Percentiles rank a stretch among this genome's conserved stretches.
These are phyloP conservation scores for Phyllachora maydis DNA, from an alignment of 2,329 filamentous ascomycete species.

Conservation along the genomic window DNA sequence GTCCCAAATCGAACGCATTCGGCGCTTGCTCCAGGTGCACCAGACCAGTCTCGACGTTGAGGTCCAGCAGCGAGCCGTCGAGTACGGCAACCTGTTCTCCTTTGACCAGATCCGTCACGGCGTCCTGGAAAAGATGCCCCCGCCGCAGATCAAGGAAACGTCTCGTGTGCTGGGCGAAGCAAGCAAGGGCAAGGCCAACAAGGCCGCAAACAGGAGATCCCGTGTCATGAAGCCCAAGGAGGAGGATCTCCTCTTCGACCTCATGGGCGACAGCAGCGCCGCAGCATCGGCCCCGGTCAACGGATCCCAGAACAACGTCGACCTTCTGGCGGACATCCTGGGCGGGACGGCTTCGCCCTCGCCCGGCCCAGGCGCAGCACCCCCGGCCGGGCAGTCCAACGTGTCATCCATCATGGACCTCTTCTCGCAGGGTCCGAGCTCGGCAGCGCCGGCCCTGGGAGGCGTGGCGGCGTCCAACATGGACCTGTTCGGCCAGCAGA, in stretches of 20 bases:
- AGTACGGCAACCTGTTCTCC: constrained; percentile 86
- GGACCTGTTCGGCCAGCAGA: constrained; percentile 27
- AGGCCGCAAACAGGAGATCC: constrained; percentile 51
- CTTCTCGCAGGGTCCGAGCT: constrained; percentile 33
- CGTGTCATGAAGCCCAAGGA: constrained; percentile 70
- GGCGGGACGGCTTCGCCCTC: constrained; percentile 40
- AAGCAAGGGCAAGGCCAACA: constrained; percentile 11
- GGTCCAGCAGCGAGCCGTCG: constrained; percentile 86
- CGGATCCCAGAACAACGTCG: constrained; percentile 47
- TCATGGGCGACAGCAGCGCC: constrained; percentile 63
- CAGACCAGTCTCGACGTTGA: constrained; percentile 85
- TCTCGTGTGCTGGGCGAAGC: constrained; percentile 77
- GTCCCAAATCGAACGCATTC: constrained; percentile 70
- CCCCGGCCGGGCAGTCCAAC: constrained; percentile 26
- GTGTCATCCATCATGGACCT: constrained; percentile 76
- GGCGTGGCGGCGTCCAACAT: constrained; percentile 24
- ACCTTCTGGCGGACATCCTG: constrained; percentile 80
- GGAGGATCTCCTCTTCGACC: constrained; percentile 75
- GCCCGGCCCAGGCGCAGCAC: constrained; percentile 23
- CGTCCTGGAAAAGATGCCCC: constrained; percentile 93
- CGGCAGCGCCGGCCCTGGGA: constrained; percentile 13
- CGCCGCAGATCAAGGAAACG: constrained; percentile 91
- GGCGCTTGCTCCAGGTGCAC: constrained; percentile 55
- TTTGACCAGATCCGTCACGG: constrained; percentile 74
- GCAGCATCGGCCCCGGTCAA: constrained; percentile 32